Conservation (phyloP, 176 grass and related monocot species). For the Hordeum vulgare region MorexV3_pseudomolecules_assembly NC_058521.1:525428948-525429447, state of each 20-base stretch:
- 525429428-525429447: background rate
- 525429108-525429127: background rate
- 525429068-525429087: background rate
- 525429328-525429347: conserved; percentile 30
- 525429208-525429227: conserved; percentile 35
- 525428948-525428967: background rate
- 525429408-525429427: background rate
- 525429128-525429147: background rate
- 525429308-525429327: conserved; percentile 39
- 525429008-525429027: too few species aligned
- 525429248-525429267: conserved; percentile 47
- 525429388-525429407: conserved; percentile 3
- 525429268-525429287: conserved; percentile 61
- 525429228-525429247: conserved; percentile 55
- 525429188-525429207: background rate
- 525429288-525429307: conserved; percentile 58
- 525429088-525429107: background rate
- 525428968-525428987: background rate
- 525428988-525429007: background rate
- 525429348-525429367: conserved; percentile 41
- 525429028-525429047: too few species aligned
- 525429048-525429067: too few species aligned
- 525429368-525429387: conserved; percentile 32
- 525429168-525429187: background rate
- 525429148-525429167: conserved; percentile 5